Evolutionary conservation across 495 filamentous ascomycete genomes (phyloP), one percentile per base, ranked within the genome.

Genomic region (Glonium stellatum): DNA sequence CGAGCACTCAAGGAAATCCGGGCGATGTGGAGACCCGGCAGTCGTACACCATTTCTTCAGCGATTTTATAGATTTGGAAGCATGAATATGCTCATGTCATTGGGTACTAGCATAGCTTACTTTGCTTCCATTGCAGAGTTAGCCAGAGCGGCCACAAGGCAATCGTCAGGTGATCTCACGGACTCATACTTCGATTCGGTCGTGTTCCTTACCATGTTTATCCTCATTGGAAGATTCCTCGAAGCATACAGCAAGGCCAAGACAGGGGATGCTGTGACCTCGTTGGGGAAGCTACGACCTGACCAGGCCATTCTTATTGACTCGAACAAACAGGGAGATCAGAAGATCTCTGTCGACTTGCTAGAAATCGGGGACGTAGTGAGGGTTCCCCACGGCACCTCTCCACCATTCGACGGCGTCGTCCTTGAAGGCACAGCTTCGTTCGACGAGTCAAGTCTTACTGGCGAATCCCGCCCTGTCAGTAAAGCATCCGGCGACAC

Each of bases 181-280:
- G 66, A 62, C 49, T 65, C 85, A 9, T 97, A 96, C 67, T 97
- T 97, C 66, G 93, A 97, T 71, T 89, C 91, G 1, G 93, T 96
- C 1, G 88, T 96, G 1, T 96, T 97, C 60, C 73, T 97, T 44
- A 97, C 93, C 0, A 80, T 97, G 55, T 97, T 97, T 69, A 83
- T 97, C 52, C 82, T 97, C 5, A 79, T 87, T 54, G 86, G 86
- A 51, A 83, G 90, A 15, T 83, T 85, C 51, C 80, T 97, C 49
- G 92, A 97, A 73, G 87, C 90, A 19, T 93, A 92, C 75, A 96
- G 88, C 78, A 96, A 97, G 75, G 84, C 90, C 0, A 90, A 87
- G 69, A 88, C 92, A 0, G 92, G 92, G 1, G 87, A 96, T 70
- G 93, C 92, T 4, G 89, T 97, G 5, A 81, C 86, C 52, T 81